Percentiles rank a stretch among this genome's conserved stretches.
Evolutionary conservation across 1,284 basidiomycete species (phyloP).

Genomic region (Porogramme epimiltina): DNA sequence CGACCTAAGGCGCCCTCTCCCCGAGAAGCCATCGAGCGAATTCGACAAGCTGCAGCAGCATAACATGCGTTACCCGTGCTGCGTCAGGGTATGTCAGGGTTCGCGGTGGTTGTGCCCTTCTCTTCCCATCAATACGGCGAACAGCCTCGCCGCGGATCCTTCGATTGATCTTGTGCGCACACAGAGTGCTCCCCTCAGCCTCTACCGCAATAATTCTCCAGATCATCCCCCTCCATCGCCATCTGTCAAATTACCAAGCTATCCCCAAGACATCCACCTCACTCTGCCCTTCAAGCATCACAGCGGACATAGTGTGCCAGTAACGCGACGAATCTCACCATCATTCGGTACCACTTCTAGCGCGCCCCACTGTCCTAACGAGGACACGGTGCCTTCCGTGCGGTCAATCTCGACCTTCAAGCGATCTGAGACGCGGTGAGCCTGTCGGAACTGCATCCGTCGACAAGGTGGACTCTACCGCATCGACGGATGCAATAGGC

Average conservation of each 20-base stretch:
- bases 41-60: conserved; percentile 5
- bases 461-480: not conserved
- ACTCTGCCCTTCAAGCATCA: not conserved
- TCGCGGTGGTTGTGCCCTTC: not conserved
- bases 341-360: not conserved
- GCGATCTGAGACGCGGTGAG: not conserved
- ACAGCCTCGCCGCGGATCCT: conserved; percentile 24
- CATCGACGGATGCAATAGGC: not conserved
- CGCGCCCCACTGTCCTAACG: not conserved
- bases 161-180: conserved; percentile 12
- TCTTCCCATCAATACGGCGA: conserved; percentile 12
- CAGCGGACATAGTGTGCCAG: not conserved
- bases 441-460: not conserved
- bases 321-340: conserved; percentile 4
- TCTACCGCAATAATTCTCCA: not conserved
- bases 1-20: conserved; percentile 12
- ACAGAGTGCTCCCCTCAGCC: conserved; percentile 10
- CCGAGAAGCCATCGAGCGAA: conserved; percentile 7
- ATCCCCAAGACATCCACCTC: conserved; percentile 3
- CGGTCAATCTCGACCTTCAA: not conserved
- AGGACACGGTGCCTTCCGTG: not conserved
- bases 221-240: conserved; percentile 16
- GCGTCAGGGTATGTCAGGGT: conserved; percentile 2
- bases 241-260: conserved; percentile 20
- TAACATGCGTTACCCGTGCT: conserved; percentile 12